Evolutionary conservation across 192 early-diverging fungal genomes (phyloP).

Genomic region (Backusella mclennaniae): DNA sequence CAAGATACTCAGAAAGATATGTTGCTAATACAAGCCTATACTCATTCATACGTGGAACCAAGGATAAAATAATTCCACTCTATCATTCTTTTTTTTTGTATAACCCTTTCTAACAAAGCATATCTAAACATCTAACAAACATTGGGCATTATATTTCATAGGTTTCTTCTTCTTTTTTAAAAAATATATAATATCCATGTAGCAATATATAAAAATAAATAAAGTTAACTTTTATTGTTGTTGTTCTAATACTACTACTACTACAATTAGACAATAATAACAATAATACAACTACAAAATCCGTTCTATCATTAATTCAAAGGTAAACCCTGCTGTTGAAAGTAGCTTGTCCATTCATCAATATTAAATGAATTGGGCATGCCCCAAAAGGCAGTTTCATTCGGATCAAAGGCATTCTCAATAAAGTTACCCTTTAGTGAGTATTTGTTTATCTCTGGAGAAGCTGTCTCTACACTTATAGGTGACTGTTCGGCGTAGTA

Average conservation of each 20-base stretch:
- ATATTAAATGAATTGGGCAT: conserved; percentile 32
- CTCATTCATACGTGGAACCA: too few species aligned
- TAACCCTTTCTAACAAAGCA: too few species aligned
- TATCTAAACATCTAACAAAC: too few species aligned
- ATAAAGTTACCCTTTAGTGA: background rate
- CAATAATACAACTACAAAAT: background rate
- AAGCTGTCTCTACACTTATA: background rate
- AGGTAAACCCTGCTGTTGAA: conserved; percentile 24
- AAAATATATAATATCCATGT: background rate
- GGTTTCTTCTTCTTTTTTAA: too few species aligned
- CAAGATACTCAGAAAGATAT: background rate
- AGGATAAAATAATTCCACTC: too few species aligned
- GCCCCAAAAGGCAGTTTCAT: conserved; percentile 38
- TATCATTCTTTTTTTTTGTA: too few species aligned
- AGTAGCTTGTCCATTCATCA: conserved; percentile 39
- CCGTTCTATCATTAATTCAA: background rate
- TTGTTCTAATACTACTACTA: background rate
- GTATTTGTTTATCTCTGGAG: background rate
- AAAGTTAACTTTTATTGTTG: background rate
- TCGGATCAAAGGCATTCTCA: conserved; percentile 21
- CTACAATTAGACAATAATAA: background rate
- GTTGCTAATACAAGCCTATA: background rate
- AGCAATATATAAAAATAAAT: background rate
- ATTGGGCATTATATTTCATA: too few species aligned
- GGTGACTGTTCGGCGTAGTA: background rate